Evolutionary conservation across 2,329 filamentous ascomycete genomes (phyloP), one percentile per base, ranked within the genome.

Genomic region (Aspergillus arachidicola): DNA sequence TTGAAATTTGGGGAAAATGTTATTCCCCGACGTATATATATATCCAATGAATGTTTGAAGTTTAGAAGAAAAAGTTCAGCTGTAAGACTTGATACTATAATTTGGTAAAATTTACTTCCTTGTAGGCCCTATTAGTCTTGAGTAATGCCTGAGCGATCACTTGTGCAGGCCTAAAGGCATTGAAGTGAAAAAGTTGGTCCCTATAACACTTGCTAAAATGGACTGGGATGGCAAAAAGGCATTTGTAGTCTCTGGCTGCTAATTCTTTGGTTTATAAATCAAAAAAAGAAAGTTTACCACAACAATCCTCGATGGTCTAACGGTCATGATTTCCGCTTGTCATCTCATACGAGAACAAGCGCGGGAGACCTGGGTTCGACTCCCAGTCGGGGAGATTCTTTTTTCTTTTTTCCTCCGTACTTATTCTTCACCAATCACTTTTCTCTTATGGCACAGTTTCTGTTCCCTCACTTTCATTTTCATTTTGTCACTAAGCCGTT

Each of bases 221-320:
- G 34, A 36, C 4, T 0, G 1, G 12, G 12, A 14, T 14, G 12
- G 34, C 4, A 14, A 14, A 14, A 36, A 36, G 4, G 12, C 12
- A 14, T 36, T 6, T 1, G 2, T 34, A 12, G 2, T 4, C 10
- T 4, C 0, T 4, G 3, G 10, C 1, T 6, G 5, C 34, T 14
- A n/a, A 43, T 2, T 0, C 6, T 12, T 48, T 26, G 26, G 11
- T 10, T 30, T 5, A 50, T 51, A 6, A 4, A 32, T 4, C 6
- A 1, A 6, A 21, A 11, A 32, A 21, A 0, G 1, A 1, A 10
- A 0, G 0, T 0, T 0, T 2, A 1, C 3, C 21, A 11, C 19
- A 58, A 36, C 30, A 38, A 50, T 81, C 67, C 62, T 64, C 62
- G 57, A 62, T 65, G 57, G 62, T 64, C 62, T 64, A 64, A 64